Evolutionary conservation across 345 rosid species (phyloP).

Genomic region (Salix viminalis): DNA sequence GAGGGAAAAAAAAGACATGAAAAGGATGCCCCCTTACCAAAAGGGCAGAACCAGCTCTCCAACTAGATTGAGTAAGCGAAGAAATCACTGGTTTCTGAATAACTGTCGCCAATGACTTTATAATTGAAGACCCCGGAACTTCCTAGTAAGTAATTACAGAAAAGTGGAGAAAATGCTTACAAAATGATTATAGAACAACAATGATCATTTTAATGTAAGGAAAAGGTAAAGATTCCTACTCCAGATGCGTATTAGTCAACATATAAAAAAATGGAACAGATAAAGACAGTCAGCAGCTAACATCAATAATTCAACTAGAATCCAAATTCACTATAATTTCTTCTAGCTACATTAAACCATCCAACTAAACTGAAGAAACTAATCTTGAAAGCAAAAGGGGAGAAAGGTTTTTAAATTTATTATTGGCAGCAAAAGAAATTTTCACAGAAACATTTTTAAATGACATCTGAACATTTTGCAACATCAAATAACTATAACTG

Average conservation of each 20-base stretch:
- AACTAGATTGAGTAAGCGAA: conserved; percentile 63
- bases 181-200: neutral
- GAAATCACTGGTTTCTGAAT: conserved; percentile 59
- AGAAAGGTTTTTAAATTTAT: neutral
- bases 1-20: conserved; percentile 8
- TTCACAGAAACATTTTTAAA: neutral
- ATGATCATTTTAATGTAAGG: neutral
- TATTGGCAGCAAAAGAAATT: neutral
- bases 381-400: neutral
- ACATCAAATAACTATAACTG: neutral
- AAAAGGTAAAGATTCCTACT: neutral
- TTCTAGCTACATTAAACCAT: neutral
- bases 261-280: neutral
- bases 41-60: conserved; percentile 79
- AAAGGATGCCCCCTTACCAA: conserved; percentile 48
- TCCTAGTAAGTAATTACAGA: conserved; percentile 41
- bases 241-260: neutral
- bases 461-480: neutral
- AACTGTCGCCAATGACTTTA: conserved; percentile 55
- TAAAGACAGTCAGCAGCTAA: neutral
- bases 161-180: neutral
- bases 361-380: neutral
- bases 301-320: neutral
- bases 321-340: neutral
- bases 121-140: conserved; percentile 58